Evolutionary conservation across 2,329 filamentous ascomycete species (phyloP).

Genomic region (Colletotrichum chrysophilum): DNA sequence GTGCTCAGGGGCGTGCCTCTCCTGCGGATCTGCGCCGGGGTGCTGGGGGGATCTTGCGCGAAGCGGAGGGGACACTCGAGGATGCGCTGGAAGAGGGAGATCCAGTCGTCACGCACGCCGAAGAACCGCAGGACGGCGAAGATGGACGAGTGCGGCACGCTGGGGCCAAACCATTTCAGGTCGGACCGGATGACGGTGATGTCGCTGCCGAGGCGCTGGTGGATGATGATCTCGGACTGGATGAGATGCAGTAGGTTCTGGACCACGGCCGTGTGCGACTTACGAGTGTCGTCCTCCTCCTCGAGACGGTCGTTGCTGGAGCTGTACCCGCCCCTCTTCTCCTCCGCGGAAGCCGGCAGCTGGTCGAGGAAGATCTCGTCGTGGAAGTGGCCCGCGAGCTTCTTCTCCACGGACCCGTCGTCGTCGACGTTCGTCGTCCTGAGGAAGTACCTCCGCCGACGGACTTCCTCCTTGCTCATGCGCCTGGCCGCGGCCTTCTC

Average conservation of each 20-base stretch:
- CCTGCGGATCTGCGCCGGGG: slow-evolving; percentile 45
- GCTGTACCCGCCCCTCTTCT: slow-evolving; percentile 41
- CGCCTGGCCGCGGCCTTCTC: slow-evolving; percentile 32
- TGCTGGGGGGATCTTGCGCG: slow-evolving; percentile 49
- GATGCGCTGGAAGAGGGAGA: slow-evolving; percentile 59
- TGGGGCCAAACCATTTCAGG: slow-evolving; percentile 63
- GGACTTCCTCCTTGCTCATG: slow-evolving; percentile 35
- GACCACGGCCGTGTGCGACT: slow-evolving; percentile 52
- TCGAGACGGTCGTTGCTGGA: slow-evolving; percentile 39
- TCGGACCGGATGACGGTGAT: slow-evolving; percentile 62
- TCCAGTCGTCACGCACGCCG: slow-evolving; percentile 54
- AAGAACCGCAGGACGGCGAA: slow-evolving; percentile 60
- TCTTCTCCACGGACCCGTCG: slow-evolving; percentile 31
- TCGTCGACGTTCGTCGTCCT: not conserved
- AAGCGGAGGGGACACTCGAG: slow-evolving; percentile 60
- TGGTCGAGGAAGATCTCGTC: slow-evolving; percentile 61
- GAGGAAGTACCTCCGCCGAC: slow-evolving; percentile 51
- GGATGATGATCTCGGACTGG: slow-evolving; percentile 59
- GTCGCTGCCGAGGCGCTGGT: slow-evolving; percentile 49
- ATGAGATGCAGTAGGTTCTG: slow-evolving; percentile 62
- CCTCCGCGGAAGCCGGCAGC: slow-evolving; percentile 45
- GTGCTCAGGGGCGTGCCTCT: slow-evolving; percentile 63
- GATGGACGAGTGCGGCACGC: slow-evolving; percentile 61
- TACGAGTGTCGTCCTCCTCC: slow-evolving; percentile 34
- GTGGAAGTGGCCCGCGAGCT: slow-evolving; percentile 40